Conservation (phyloP, 139 green algal species). For the Closterium sp. region DNA sequence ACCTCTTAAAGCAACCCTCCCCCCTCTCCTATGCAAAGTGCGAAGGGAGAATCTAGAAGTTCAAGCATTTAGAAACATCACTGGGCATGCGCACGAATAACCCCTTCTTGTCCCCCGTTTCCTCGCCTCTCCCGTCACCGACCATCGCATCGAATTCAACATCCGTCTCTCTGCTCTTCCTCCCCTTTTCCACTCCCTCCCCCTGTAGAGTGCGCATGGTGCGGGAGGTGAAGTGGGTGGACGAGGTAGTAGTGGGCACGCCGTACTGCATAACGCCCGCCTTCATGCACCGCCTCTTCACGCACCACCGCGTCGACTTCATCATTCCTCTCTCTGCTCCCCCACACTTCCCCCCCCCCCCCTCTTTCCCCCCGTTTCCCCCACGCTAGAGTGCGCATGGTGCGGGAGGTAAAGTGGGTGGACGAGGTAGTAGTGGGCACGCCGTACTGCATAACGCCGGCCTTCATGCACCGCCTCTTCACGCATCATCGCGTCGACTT, state of each 20-base stretch:
- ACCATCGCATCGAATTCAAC: neutral
- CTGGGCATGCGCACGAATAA: neutral
- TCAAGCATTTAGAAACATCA: neutral
- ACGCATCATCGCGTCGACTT: conserved; percentile 93
- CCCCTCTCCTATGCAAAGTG: neutral
- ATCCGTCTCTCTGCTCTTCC: neutral
- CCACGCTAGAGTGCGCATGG: conserved; percentile 62
- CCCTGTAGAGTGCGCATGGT: conserved; percentile 70
- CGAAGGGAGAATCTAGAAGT: too few relatives aligned
- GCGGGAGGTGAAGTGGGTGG: conserved; percentile 94
- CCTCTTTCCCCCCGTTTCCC: too few relatives aligned
- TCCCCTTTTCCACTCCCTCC: too few relatives aligned
- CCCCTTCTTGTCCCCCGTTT: conserved; percentile 4
- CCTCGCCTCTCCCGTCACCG: conserved; percentile 6
- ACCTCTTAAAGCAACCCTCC: neutral
- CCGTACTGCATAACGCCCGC: conserved; percentile 91
- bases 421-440: conserved; percentile 93
- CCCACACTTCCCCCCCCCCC: neutral
- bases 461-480: conserved; percentile 92
- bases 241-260: conserved; percentile 90
- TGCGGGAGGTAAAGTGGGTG: conserved; percentile 95
- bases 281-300: conserved; percentile 91
- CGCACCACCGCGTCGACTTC: conserved; percentile 93
- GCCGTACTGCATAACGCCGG: conserved; percentile 89
- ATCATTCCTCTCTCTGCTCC: conserved; percentile 89